Conservation (phyloP, 495 filamentous ascomycete genomes). For the Penicillium bovifimosum region DNA sequence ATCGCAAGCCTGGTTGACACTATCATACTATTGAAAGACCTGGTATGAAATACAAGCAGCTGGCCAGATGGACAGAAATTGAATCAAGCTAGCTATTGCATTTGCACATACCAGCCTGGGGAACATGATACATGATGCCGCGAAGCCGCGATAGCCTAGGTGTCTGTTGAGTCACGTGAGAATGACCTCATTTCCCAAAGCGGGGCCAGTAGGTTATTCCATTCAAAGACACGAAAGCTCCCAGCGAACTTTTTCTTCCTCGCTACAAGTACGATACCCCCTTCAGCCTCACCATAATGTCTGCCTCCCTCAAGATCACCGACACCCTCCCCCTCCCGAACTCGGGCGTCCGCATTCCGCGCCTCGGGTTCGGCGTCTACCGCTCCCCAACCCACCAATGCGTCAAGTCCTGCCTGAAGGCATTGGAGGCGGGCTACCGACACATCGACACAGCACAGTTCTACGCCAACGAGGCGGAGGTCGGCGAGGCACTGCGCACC, state of each 20-base stretch:
- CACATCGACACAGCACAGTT: constrained; percentile 71
- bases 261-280: not conserved
- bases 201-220: constrained; percentile 15
- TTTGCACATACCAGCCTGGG: not conserved
- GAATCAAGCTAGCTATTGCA: not conserved
- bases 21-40: not conserved
- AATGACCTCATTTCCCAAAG: constrained; percentile 11
- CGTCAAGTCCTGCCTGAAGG: constrained; percentile 51
- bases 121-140: not conserved
- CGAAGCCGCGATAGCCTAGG: not conserved
- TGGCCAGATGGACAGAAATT: not conserved
- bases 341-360: constrained; percentile 51
- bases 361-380: constrained; percentile 73
- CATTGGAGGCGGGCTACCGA: constrained; percentile 60
- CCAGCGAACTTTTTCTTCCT: not conserved
- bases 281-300: constrained; percentile 13
- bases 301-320: constrained; percentile 42
- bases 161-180: not conserved
- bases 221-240: not conserved
- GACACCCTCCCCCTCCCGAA: constrained; percentile 52
- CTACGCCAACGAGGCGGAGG: constrained; percentile 62
- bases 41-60: not conserved
- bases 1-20: not conserved
- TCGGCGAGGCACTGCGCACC: constrained; percentile 55
- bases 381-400: constrained; percentile 47